Conservation (phyloP, 73 alveolate species). For the Symbiodinium natans region DNA sequence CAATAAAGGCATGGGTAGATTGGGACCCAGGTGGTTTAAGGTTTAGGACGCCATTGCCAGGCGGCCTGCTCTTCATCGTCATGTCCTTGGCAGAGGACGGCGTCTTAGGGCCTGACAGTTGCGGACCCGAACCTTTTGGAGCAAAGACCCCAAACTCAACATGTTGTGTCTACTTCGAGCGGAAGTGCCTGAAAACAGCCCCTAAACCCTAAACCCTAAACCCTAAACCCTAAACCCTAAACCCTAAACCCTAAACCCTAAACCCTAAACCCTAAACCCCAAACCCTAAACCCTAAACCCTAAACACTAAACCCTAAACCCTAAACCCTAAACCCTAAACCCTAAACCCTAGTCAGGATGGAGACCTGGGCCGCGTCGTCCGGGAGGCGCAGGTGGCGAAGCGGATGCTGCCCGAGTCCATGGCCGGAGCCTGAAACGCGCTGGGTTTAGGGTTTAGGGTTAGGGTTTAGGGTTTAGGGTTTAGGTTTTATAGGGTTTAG, state of each 20-base stretch:
- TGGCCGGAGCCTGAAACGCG: neutral
- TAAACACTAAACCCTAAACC: neutral
- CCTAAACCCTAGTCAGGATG: constrained; percentile 23
- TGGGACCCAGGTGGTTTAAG: too few relatives aligned
- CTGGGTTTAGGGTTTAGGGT: neutral
- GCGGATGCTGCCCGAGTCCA: constrained; percentile 53
- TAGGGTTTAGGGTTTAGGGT: too few relatives aligned
- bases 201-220: neutral
- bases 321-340: neutral
- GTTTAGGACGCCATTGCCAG: neutral
- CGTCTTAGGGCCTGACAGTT: too few relatives aligned
- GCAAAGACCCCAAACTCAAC: too few relatives aligned
- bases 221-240: neutral
- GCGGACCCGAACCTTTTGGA: too few relatives aligned
- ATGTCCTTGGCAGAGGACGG: constrained; percentile 87
- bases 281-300: neutral
- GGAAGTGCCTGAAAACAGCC: too few relatives aligned
- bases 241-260: neutral
- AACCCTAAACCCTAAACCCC: neutral
- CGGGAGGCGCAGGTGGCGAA: constrained; percentile 52
- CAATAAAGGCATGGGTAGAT: too few relatives aligned
- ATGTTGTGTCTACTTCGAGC: too few relatives aligned
- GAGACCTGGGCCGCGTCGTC: constrained; percentile 78
- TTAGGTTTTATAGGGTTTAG: neutral
- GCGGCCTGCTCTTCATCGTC: constrained; percentile 69